These are phyloP conservation scores for Ustilago sp. DNA, from an alignment of 1,284 basidiomycete species.

Conservation along the genomic window DNA sequence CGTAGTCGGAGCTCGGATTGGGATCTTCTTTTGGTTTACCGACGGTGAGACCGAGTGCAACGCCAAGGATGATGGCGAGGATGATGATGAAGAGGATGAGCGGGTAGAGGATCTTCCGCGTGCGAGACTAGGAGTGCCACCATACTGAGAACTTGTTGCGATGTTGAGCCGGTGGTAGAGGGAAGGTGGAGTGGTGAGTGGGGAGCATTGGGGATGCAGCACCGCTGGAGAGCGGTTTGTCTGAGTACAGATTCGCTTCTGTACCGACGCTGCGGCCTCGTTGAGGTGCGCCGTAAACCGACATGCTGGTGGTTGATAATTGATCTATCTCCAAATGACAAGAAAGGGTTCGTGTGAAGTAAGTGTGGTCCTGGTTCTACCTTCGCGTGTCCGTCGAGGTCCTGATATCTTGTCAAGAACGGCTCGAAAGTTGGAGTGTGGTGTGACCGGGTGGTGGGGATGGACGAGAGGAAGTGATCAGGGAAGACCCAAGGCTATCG, in stretches of 20 bases:
- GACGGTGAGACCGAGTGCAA: slow-evolving; percentile 39
- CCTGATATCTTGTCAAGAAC: too few species aligned
- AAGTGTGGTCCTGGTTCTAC: too few species aligned
- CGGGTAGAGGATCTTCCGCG: slow-evolving; percentile 25
- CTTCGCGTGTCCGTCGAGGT: too few species aligned
- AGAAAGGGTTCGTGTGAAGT: too few species aligned
- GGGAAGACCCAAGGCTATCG: neutral
- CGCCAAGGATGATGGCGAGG: slow-evolving; percentile 31
- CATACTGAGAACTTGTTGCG: slow-evolving; percentile 13
- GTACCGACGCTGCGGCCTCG: slow-evolving; percentile 4
- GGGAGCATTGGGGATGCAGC: slow-evolving; percentile 15
- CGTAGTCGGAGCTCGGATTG: slow-evolving; percentile 25
- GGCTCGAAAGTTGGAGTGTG: too few species aligned
- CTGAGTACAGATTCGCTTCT: slow-evolving; percentile 15
- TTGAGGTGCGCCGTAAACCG: neutral
- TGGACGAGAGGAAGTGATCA: neutral
- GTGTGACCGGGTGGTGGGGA: too few species aligned
- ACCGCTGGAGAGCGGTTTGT: slow-evolving; percentile 16
- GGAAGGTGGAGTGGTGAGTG: neutral
- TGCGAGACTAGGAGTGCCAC: slow-evolving; percentile 15
- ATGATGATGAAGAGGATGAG: slow-evolving; percentile 8
- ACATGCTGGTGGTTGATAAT: neutral
- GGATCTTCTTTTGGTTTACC: slow-evolving; percentile 22
- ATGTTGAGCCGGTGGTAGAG: neutral
- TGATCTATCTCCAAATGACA: too few species aligned